phyloP scores from a whole-genome alignment of 805 yeast species.

The Debaryomyces maramus region DNA sequence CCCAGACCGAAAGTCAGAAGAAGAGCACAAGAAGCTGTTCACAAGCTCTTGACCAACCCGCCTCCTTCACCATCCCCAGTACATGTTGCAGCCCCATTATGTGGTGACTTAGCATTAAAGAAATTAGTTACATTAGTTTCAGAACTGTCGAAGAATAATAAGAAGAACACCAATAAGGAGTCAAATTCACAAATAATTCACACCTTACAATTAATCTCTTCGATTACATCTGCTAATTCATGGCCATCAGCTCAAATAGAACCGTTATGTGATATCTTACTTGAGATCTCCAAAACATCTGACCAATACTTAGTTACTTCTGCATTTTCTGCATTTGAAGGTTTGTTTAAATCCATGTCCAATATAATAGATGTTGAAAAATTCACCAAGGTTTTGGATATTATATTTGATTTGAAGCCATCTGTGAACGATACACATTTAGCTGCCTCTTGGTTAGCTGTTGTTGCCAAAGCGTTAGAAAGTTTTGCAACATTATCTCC shows the following conservation, averaged over 20 bases:
- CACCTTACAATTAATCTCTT: conserved; percentile 68
- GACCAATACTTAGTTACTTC: conserved; percentile 84
- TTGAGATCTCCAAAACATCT: conserved; percentile 74
- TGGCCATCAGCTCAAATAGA: conserved; percentile 79
- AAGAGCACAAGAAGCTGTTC: conserved; percentile 90
- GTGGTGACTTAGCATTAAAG: conserved; percentile 67
- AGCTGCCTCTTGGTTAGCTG: conserved; percentile 94
- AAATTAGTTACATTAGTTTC: conserved; percentile 50
- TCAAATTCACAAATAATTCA: conserved; percentile 65
- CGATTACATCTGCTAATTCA: conserved; percentile 70
- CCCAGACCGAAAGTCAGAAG: conserved; percentile 93
- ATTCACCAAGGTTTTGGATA: conserved; percentile 61
- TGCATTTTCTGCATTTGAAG: conserved; percentile 82
- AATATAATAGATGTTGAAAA: conserved; percentile 61
- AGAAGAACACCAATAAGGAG: conserved; percentile 47
- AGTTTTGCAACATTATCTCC: conserved; percentile 36
- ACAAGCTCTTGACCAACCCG: conserved; percentile 57
- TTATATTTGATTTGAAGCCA: conserved; percentile 79
- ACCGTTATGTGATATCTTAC: conserved; percentile 69
- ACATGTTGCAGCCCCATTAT: conserved; percentile 72
- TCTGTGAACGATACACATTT: conserved; percentile 78
- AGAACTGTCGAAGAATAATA: conserved; percentile 24
- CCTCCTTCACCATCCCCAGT: conserved; percentile 77
- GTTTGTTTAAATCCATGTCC: conserved; percentile 67
- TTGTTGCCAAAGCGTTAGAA: conserved; percentile 75